phyloP scores from a whole-genome alignment of 495 filamentous ascomycete genomes.

The Aspergillus funiculosus region DNA sequence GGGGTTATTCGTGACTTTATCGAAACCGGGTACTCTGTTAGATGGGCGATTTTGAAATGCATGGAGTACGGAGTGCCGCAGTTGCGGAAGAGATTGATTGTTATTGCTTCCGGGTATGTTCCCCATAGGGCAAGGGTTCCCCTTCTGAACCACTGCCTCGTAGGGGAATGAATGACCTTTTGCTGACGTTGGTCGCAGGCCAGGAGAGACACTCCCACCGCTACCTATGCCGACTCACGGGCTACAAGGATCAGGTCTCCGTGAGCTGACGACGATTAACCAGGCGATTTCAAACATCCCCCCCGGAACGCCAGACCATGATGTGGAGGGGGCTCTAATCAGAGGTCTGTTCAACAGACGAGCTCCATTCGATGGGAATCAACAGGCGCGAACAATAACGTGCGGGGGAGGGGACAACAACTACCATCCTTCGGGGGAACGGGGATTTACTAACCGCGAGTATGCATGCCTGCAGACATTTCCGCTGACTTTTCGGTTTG shows the following conservation, averaged over 20 bases:
- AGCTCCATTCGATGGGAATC: conserved; percentile 38
- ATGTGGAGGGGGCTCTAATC: conserved; percentile 28
- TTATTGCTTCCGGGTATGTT: conserved; percentile 73
- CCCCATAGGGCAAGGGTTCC: too few species aligned
- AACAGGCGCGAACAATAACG: conserved; percentile 59
- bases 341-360: conserved; percentile 12
- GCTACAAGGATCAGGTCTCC: conserved; percentile 23
- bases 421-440: conserved; percentile 60
- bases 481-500: conserved; percentile 58
- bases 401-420: conserved; percentile 61
- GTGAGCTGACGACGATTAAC: conserved; percentile 40
- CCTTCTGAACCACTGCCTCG: neutral
- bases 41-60: conserved; percentile 49
- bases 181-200: conserved; percentile 40
- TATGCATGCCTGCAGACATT: conserved; percentile 74
- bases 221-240: conserved; percentile 65
- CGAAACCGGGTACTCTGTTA: conserved; percentile 61
- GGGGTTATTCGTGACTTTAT: conserved; percentile 61
- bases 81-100: conserved; percentile 57
- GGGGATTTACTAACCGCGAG: conserved; percentile 66
- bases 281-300: conserved; percentile 44
- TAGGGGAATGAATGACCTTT: neutral
- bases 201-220: conserved; percentile 65
- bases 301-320: conserved; percentile 37
- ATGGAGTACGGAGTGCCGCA: conserved; percentile 59